Base-by-base conservation (phyloP, 1,284 basidiomycete genomes). In the Malassezia brasiliensis region DNA sequence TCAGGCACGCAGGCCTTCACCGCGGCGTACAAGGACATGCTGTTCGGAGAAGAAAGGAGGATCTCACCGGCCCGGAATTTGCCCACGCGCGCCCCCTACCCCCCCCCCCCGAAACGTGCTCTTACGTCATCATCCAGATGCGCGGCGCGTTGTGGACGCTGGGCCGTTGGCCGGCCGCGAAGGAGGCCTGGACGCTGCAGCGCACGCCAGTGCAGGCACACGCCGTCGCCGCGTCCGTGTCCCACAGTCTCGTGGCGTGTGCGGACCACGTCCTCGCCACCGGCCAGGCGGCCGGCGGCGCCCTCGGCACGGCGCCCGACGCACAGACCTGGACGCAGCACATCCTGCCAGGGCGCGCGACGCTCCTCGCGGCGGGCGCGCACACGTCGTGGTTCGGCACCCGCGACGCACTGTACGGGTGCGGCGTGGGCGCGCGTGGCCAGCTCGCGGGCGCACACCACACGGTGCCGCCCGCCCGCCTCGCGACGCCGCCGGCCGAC, bases 341-440 rank as follows among this genome's bases (percentile, higher is more conserved):
- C 30, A 32, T 20, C 12, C 17, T n/a, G 20, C n/a, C 36, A 20
- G 34, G 36, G 14, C 28, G 40, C 22, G 35, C 39, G 9, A 22
- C 49, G 32, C 53, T 14, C 22, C 9, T 47, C 11, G 54, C 54
- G 15, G 54, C 54, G 2, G 54, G 54, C 36, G 32, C 31, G 11
- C 41, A 41, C 11, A 51, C 51, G 15, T 25, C 49, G 35, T 40
- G 34, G 35, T 2, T 47, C 12, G 48, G 28, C 14, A 39, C 48
- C 5, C 8, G 34, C 5, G 34, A 35, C 3, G 35, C 30, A 15
- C 30, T 56, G 41, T 40, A 39, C 30, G 48, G 31, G 25, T 50
- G 49, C 17, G 53, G 53, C 28, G 46, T 49, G 6, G 36, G 37
- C 39, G 37, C 30, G 22, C 54, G 49, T 12, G 54, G 54, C 35